Evolutionary conservation across 129 eudicot species (phyloP), one percentile per base, ranked within the genome.

Genomic region (Flaveria sonorensis): DNA sequence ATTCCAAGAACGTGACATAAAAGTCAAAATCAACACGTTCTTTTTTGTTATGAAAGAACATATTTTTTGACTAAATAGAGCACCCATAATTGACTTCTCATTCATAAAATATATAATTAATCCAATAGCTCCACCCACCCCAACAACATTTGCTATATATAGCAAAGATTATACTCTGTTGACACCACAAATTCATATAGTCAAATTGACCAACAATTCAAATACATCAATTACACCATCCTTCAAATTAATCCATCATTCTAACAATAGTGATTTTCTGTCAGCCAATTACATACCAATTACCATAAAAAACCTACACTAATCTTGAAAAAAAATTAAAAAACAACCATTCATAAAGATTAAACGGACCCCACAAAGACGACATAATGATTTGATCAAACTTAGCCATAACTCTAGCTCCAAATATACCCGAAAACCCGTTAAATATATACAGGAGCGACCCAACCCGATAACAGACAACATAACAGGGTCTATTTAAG

Each of bases 371-470:
- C 81, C 75, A 68, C 68, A 21, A 77, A 40, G 24, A 68, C 69
- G 48, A 10, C 13, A 2, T 3, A 60, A 69, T 59, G 19, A 0
- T 69, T 43, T 24, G 68, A 61, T 43, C 70, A 66, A 20, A 30
- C 46, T 28, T 62, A 28, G 4, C 67, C 81, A 24, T 52, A 77
- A 66, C 21, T 77, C 4, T 77, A 77, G 81, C 76, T 57, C 81
- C 81, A 69, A 40, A 57, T 69, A 77, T 55, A 51, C 76, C 75
- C 70, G 3, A 67, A 53, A 14, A 24, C 73, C 81, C 46, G 48
- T 69, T 69, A 77, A 56, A 57, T 77, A 77, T 77, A 69, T 77
- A 77, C 81, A 69, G 48, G 51, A 75, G 72, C 79, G 64, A 75
- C 40, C 39, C 62, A 11, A 75, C 42, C 69, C 53, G 28, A 30